Evolutionary conservation across 164 flowering plant genomes (phyloP).

Genomic region (Echeveria elegans): DNA sequence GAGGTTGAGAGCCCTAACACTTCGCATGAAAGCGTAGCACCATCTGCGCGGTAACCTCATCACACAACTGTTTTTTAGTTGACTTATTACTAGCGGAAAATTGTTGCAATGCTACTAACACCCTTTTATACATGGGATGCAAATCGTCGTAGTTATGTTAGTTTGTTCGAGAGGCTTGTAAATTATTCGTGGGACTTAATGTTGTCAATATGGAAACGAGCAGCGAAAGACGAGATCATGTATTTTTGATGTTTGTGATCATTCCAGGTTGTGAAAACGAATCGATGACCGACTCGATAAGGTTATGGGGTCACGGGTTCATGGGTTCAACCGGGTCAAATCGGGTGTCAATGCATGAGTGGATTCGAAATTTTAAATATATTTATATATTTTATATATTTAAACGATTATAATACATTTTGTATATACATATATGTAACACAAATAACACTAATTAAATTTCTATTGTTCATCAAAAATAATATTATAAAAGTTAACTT

Average conservation of each 20-base stretch:
- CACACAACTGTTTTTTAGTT: not conserved
- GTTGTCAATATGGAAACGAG: not conserved
- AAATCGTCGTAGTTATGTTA: not conserved
- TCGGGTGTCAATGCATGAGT: too few relatives aligned
- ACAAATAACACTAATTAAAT: too few relatives aligned
- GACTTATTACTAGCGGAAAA: not conserved
- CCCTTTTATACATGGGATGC: not conserved
- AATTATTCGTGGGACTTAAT: not conserved
- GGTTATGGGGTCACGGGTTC: too few relatives aligned
- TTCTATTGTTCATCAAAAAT: too few relatives aligned
- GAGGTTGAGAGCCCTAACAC: slow-evolving; percentile 60
- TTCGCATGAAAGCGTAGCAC: slow-evolving; percentile 37
- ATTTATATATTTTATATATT: too few relatives aligned
- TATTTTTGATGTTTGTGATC: not conserved
- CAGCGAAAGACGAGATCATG: too few relatives aligned
- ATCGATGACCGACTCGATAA: too few relatives aligned
- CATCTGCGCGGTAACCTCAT: slow-evolving; percentile 53
- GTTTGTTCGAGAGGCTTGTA: not conserved
- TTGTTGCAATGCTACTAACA: not conserved
- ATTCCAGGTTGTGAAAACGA: not conserved
- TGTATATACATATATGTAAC: too few relatives aligned
- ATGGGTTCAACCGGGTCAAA: too few relatives aligned
- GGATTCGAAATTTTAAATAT: too few relatives aligned
- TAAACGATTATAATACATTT: too few relatives aligned
- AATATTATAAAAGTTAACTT: too few relatives aligned